Percentiles rank a stretch among this genome's conserved stretches.
Evolutionary conservation across 2,329 filamentous ascomycete genomes (phyloP).

Genomic region (Endocalyx cinctus): DNA sequence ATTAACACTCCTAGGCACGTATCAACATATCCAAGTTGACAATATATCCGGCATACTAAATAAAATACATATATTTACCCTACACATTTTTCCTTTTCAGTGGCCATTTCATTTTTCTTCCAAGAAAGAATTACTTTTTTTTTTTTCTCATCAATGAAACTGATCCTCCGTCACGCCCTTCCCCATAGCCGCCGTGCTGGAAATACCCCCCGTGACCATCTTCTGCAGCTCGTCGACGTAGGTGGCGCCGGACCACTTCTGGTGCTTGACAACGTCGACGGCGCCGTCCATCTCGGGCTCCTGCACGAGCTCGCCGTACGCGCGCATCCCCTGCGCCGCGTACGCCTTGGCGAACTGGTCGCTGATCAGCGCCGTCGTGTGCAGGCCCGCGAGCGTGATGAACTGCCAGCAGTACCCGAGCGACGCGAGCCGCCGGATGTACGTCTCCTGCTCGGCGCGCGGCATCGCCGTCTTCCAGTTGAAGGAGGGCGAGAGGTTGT

Average conservation of each 20-base stretch:
- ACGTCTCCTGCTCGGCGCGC: slow-evolving; percentile 88
- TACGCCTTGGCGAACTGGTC: slow-evolving; percentile 85
- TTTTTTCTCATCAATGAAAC: slow-evolving; percentile 65
- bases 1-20: no score
- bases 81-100: no score
- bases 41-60: no score
- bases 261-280: slow-evolving; percentile 95
- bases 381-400: slow-evolving; percentile 96
- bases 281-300: slow-evolving; percentile 91
- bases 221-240: slow-evolving; percentile 94
- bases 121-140: no score
- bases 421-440: slow-evolving; percentile 80
- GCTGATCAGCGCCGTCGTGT: slow-evolving; percentile 89
- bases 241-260: slow-evolving; percentile 96
- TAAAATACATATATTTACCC: no score
- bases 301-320: slow-evolving; percentile 95
- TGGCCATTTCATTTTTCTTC: no score
- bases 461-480: slow-evolving; percentile 99
- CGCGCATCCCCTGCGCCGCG: slow-evolving; percentile 80
- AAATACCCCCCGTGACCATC: slow-evolving; percentile 94
- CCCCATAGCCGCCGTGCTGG: slow-evolving; percentile 91
- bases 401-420: slow-evolving; percentile 99
- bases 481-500: slow-evolving; percentile 98
- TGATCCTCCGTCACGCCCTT: slow-evolving; percentile 98
- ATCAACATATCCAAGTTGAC: no score